Conservation (phyloP, 257 asterid species). For the Linaria vulgaris region DNA sequence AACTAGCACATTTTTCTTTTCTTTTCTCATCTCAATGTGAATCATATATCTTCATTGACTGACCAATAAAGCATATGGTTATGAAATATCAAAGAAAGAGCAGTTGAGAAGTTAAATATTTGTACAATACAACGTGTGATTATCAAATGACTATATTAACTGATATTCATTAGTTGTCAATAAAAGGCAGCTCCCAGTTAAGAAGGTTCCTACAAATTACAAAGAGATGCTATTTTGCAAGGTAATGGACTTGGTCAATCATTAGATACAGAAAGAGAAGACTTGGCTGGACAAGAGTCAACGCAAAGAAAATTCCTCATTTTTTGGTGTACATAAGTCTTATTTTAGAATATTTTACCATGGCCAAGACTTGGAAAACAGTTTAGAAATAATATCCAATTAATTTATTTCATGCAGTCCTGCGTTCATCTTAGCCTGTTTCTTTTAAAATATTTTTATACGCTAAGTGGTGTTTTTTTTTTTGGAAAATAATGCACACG, state of each 20-base stretch:
- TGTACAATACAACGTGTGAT: not conserved
- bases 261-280: not conserved
- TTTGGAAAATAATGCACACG: no score
- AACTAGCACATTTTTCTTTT: not conserved
- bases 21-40: not conserved
- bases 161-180: not conserved
- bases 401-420: no score
- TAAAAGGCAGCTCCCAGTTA: not conserved
- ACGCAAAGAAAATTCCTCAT: not conserved
- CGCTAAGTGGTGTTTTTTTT: no score
- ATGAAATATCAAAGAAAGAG: not conserved
- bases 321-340: not conserved
- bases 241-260: not conserved
- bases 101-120: not conserved
- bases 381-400: no score
- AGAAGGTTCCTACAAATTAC: not conserved
- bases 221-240: not conserved
- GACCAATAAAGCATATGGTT: not conserved
- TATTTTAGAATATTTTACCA: no score
- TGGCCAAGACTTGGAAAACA: no score
- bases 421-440: no score
- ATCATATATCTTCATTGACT: not conserved
- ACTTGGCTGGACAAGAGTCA: conserved; percentile 1
- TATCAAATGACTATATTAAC: no score
- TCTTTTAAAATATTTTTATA: no score